Evolutionary conservation across 345 rosid genomes (phyloP).

Genomic region (Aquilaria malaccensis): DNA sequence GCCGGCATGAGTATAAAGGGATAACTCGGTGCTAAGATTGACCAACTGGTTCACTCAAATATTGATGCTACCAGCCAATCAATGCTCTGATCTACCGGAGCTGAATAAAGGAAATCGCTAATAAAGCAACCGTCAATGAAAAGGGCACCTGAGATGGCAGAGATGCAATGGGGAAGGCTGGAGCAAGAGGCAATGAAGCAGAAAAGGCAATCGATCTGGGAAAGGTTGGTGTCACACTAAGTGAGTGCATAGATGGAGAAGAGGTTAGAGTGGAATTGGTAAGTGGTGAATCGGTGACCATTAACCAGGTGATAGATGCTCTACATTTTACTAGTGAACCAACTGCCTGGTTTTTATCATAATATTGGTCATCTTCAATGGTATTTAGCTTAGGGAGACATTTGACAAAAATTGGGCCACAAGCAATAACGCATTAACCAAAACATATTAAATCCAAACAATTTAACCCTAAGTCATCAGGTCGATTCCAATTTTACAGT

Average conservation of each 20-base stretch:
- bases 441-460: too few species aligned
- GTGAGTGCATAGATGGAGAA: slow-evolving; percentile 28
- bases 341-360: too few species aligned
- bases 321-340: too few species aligned
- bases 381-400: too few species aligned
- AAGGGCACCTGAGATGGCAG: slow-evolving; percentile 34
- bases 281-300: too few species aligned
- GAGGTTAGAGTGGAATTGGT: too few species aligned
- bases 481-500: too few species aligned
- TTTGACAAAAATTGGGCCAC: too few species aligned
- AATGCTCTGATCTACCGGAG: slow-evolving; percentile 14
- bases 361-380: too few species aligned
- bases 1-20: neutral
- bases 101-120: slow-evolving; percentile 39
- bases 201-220: slow-evolving; percentile 52
- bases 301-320: too few species aligned
- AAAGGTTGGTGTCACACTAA: slow-evolving; percentile 57
- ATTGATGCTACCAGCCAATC: neutral
- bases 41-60: slow-evolving; percentile 12
- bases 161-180: slow-evolving; percentile 47
- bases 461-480: too few species aligned
- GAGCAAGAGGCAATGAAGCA: slow-evolving; percentile 49
- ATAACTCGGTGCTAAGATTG: neutral
- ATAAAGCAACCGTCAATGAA: slow-evolving; percentile 63
- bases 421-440: too few species aligned